Conservation (phyloP, 441 rosid species). For the Manihot esculenta region DNA sequence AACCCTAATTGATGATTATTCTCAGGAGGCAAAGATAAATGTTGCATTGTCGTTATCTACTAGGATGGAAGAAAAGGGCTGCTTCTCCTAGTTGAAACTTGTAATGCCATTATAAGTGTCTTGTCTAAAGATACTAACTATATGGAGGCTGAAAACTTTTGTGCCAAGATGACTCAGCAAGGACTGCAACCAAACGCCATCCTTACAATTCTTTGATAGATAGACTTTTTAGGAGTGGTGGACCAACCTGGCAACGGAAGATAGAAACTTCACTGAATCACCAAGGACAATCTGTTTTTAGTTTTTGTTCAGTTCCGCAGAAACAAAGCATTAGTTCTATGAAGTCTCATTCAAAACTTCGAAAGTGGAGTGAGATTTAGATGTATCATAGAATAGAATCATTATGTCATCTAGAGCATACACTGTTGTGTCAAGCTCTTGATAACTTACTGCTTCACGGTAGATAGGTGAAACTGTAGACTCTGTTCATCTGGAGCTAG, state of each 20-base stretch:
- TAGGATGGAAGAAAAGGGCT: constrained; percentile 47
- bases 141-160: constrained; percentile 42
- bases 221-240: constrained; percentile 46
- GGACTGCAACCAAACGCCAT: constrained; percentile 49
- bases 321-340: too few species aligned
- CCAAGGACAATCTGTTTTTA: too few species aligned
- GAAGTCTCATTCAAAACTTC: too few species aligned
- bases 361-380: too few species aligned
- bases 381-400: too few species aligned
- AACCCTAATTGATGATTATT: constrained; percentile 61
- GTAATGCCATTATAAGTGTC: constrained; percentile 49
- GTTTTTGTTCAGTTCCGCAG: too few species aligned
- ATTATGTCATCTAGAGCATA: too few species aligned
- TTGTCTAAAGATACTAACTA: constrained; percentile 38
- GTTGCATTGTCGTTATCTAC: constrained; percentile 46
- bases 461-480: too few species aligned
- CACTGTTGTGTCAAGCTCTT: too few species aligned
- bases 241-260: constrained; percentile 38
- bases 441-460: too few species aligned
- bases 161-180: constrained; percentile 38
- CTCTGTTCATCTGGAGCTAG: too few species aligned
- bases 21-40: constrained; percentile 51
- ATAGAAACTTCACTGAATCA: too few species aligned
- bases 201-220: constrained; percentile 56
- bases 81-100: constrained; percentile 47